phyloP scores from a whole-genome alignment of 2,329 filamentous ascomycete species.

The Penicillium sp. region DNA sequence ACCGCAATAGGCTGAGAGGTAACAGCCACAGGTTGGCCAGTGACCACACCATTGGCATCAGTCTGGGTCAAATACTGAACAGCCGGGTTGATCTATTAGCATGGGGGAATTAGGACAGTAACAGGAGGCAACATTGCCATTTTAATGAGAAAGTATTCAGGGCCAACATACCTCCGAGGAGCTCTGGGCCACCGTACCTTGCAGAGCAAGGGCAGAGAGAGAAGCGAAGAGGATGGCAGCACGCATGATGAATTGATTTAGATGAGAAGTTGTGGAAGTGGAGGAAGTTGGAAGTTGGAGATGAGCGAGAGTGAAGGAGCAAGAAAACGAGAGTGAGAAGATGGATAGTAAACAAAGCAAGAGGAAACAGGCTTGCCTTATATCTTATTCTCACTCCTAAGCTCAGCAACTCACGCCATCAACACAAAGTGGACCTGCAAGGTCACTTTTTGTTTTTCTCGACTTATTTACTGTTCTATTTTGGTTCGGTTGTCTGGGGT shows the following conservation, averaged over 20 bases:
- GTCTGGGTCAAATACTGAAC: conserved; percentile 45
- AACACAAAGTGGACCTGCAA: no score
- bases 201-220: conserved; percentile 41
- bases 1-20: conserved; percentile 30
- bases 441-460: no score
- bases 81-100: conserved; percentile 39
- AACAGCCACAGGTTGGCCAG: conserved; percentile 29
- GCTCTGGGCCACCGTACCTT: conserved; percentile 36
- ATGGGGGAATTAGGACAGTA: conserved; percentile 3
- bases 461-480: no score
- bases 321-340: background rate
- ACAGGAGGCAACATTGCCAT: background rate
- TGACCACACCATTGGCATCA: conserved; percentile 46
- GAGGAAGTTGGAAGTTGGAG: conserved; percentile 1
- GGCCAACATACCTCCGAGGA: conserved; percentile 21
- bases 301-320: conserved; percentile 1
- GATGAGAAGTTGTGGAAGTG: conserved; percentile 1
- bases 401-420: no score
- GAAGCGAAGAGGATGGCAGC: conserved; percentile 41
- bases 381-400: no score
- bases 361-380: no score
- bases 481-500: no score
- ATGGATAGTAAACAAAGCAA: no score
- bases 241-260: conserved; percentile 40
- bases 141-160: background rate